Evolutionary conservation across 805 yeast genomes (phyloP), one percentile per base, ranked within the genome.

Genomic region (Kodamaea hsintzibuensis): DNA sequence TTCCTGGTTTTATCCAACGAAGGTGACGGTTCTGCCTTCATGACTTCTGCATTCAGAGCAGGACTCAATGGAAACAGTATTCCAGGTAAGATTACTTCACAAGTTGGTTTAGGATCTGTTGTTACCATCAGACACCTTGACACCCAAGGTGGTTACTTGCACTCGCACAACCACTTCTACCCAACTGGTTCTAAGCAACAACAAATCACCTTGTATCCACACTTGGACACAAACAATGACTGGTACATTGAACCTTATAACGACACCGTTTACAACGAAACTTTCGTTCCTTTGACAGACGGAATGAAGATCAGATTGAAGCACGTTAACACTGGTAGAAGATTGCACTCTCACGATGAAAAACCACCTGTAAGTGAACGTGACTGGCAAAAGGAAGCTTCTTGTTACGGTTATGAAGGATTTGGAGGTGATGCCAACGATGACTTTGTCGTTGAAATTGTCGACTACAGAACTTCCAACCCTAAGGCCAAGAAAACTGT

Each of bases 341-440:
- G 95, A 77, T 78, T 89, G 65, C 96, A 89, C 70, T 84, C 95
- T 7, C 96, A 89, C 66, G 95, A 89, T 67, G 86, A 86, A 62
- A 85, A 88, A 69, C 85, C 92, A 22, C 89, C 93, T 14, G 90
- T 88, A 16, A 76, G 86, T 54, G 87, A 83, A 65, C 74, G 79
- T 55, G 96, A 89, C 63, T 89, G 95, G 95, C 92, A 87, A 73
- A 87, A 86, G 69, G 96, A 89, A 74, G 90, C 80, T 16, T 80
- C 91, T 3, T 78, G 85, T 71, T 89, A 89, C 67, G 96, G 96
- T 18, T 85, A 66, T 62, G 86, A 84, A 44, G 91, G 89, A 2
- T 89, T 88, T 62, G 83, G 65, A 22, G 96, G 96, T 70, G 95
- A 89, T 71, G 86, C 91, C 52, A 89, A 89, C 69, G 96, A 89